These are phyloP conservation scores for Rhodocollybia butyracea DNA, from an alignment of 768 basidiomycete genomes.

Conservation along the genomic window DNA sequence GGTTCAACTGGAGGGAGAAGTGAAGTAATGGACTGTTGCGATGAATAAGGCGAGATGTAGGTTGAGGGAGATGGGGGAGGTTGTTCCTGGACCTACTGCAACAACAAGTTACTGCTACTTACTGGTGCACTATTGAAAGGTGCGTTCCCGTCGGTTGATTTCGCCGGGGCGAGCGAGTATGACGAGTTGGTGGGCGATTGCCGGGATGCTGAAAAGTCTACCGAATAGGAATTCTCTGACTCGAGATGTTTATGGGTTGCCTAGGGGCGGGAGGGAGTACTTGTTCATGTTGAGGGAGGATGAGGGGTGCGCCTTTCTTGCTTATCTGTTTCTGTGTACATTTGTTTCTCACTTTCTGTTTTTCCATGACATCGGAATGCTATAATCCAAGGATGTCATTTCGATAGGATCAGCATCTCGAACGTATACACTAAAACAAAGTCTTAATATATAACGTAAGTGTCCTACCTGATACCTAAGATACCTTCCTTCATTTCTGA, in stretches of 20 bases:
- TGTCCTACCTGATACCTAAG: conserved; percentile 13
- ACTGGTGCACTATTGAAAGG: not conserved
- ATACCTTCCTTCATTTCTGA: conserved; percentile 33
- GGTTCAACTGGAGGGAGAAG: conserved; percentile 90
- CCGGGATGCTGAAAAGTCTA: conserved; percentile 65
- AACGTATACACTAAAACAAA: conserved; percentile 33
- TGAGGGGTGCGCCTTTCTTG: conserved; percentile 47
- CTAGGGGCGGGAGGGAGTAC: conserved; percentile 31
- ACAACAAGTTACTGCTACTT: not conserved
- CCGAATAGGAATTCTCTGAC: conserved; percentile 81
- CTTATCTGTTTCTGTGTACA: conserved; percentile 51
- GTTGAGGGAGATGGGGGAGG: conserved; percentile 50
- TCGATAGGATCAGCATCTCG: conserved; percentile 12
- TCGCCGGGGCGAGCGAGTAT: conserved; percentile 42
- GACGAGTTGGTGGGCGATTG: conserved; percentile 40
- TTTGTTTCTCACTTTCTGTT: conserved; percentile 72
- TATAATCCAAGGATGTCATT: conserved; percentile 42
- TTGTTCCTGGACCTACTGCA: conserved; percentile 1
- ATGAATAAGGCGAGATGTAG: conserved; percentile 69
- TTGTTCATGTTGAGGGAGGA: conserved; percentile 82
- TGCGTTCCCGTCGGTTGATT: not conserved
- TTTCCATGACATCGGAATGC: conserved; percentile 68
- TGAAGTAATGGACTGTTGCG: conserved; percentile 83
- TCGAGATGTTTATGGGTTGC: conserved; percentile 67
- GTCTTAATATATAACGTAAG: conserved; percentile 14